Evolutionary conservation across 495 filamentous ascomycete genomes (phyloP), one percentile per base, ranked within the genome.

Genomic region (Penicillium turbatum): DNA sequence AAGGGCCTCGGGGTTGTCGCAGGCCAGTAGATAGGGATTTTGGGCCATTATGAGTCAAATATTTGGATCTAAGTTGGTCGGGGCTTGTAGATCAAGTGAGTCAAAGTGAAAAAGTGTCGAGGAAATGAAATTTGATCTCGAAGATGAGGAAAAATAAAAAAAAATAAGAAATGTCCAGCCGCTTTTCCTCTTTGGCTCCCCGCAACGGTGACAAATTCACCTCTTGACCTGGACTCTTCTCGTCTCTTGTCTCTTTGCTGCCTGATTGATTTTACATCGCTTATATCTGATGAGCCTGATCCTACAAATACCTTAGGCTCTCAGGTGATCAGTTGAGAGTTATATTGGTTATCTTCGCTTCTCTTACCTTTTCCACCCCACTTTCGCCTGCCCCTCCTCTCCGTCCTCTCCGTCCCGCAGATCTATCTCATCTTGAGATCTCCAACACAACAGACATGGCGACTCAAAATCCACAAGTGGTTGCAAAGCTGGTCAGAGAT

Each of bases 11-110:
- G 84, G 83, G 58, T 87, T 85, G 65, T 92, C 89, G 56, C 87
- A 87, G 15, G 88, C 89, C 30, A 92, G 81, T 46, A 91, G 75
- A 72, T 87, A 89, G 0, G 82, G 82, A 60, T 95, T 95, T 37
- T 81, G 74, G 53, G 72, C 70, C 78, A 80, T 81, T 61, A 16
- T 56, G 54, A 56, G 59, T 59, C 50, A 59, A 42, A 48, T 5
- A 21, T 43, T 11, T 30, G 6, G 17, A 8, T 17, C 31, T 36
- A 36, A n/a, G 13, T 36, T 11, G 9, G 34, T 36, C 34, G 15
- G 38, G 8, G n/a, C n/a, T n/a, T n/a, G n/a, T n/a, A 16, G 34
- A 16, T 49, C 56, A 59, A 41, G 42, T 38, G 27, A 21, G 17
- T 37, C 30, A 34, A 21, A 37, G 32, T 37, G 17, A 31, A 21